Base-by-base conservation (phyloP, 1,284 basidiomycete genomes). In the Calocybe gambosa region DNA sequence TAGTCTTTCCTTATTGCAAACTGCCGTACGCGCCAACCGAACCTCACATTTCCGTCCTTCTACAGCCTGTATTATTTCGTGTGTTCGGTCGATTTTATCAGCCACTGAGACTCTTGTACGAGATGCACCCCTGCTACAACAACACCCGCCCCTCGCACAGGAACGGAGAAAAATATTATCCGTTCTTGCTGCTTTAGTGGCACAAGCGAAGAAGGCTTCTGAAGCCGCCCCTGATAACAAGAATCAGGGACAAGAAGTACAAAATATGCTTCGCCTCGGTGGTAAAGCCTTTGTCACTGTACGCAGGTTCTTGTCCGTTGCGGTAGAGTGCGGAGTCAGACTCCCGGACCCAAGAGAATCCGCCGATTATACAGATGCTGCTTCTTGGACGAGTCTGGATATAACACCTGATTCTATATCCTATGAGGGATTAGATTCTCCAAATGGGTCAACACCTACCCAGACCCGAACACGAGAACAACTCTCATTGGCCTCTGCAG, bases 61-160 rank as follows among this genome's bases (percentile, higher is more conserved):
- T 2, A 85, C 87, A 1, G 86, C 86, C 5, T 93, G 86, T 60
- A 89, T 98, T 54, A 95, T 99, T 56, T 93, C 92, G 2, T 91
- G 91, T 45, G 92, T 99, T 31, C 87, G 95, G n/a, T 81, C 85
- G 19, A 84, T 95, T 13, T 76, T 99, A 34, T 80, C 84, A 20
- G 80, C 87, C 8, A 86, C 92, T 10, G 89, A 89, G 51, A 96
- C 93, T 53, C 73, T 97, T 20, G 82, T 83, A 28, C 86, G 91
- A 47, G 90, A 95, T 51, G 86, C 91, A 0, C 71, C 75, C 0
- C 67, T 88, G 10, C 75, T 98, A 25, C 77, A 76, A 46, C 72
- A 73, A 20, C 82, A 83, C 57, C 79, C 87, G 0, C 55, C 73
- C 1, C 74, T 98, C 19, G 81, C 80, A 2, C 77, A 82, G 47